Percentiles rank a stretch among this genome's conserved stretches.
Conservation (phyloP, 2,329 filamentous ascomycete species). For the Didymella sp. region DNA sequence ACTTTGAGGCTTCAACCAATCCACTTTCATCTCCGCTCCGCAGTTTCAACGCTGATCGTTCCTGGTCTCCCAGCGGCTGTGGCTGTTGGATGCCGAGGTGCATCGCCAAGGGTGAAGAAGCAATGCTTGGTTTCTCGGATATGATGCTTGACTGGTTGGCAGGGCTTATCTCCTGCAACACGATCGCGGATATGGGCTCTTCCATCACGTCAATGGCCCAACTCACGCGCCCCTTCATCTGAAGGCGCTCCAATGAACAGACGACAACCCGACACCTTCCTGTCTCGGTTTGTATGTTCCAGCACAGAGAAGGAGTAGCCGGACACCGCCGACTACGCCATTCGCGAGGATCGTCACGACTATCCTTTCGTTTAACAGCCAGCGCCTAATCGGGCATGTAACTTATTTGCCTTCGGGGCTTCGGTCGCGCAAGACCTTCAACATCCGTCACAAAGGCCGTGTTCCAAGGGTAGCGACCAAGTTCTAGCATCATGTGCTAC, state of each 20-base stretch:
- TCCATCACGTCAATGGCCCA: conserved; percentile 12
- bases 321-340: conserved; percentile 10
- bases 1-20: conserved; percentile 12
- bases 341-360: conserved; percentile 15
- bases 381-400: conserved; percentile 7
- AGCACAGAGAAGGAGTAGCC: conserved; percentile 10
- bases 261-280: conserved; percentile 16
- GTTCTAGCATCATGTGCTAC: conserved; percentile 16
- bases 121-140: conserved; percentile 32
- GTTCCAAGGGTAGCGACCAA: conserved; percentile 6
- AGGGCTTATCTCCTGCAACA: conserved; percentile 25
- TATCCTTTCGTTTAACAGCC: conserved; percentile 2
- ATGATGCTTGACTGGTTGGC: conserved; percentile 34
- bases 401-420: conserved; percentile 11
- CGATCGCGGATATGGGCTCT: conserved; percentile 12
- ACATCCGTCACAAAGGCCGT: conserved; percentile 15
- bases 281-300: conserved; percentile 4
- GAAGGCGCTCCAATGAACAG: conserved; percentile 12
- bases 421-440: conserved; percentile 20
- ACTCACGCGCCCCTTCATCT: conserved; percentile 14
- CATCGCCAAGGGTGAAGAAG: conserved; percentile 35
- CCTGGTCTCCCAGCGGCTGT: conserved; percentile 28
- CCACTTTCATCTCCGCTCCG: conserved; percentile 8
- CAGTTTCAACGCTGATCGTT: conserved; percentile 6
- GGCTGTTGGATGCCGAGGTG: conserved; percentile 28